phyloP scores from a whole-genome alignment of 2,329 filamentous ascomycete genomes.

The Cryphonectria carpinicola region DNA sequence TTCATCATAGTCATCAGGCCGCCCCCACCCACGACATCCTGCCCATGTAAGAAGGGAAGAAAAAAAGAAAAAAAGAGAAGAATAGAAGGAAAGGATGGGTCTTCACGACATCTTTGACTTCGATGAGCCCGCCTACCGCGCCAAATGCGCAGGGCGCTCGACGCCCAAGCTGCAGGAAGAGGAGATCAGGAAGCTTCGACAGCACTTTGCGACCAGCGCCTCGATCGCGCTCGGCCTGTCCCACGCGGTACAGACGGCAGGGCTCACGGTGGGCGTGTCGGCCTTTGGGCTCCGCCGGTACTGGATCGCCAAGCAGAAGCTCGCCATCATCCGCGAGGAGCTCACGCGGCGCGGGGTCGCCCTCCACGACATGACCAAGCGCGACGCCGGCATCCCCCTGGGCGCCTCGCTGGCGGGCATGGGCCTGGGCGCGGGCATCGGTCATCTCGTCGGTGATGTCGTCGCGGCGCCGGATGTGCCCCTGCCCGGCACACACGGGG shows the following conservation, averaged over 20 bases:
- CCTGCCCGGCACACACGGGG: conserved; percentile 13
- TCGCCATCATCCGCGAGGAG: conserved; percentile 27
- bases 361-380: conserved; percentile 26
- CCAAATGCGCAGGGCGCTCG: conserved; percentile 23
- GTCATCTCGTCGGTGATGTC: conserved; percentile 20
- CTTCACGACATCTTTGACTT: conserved; percentile 29
- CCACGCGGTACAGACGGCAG: conserved; percentile 25
- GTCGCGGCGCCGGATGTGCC: conserved; percentile 22
- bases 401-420: conserved; percentile 21
- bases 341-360: conserved; percentile 25
- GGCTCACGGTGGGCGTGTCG: conserved; percentile 26
- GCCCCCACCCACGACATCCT: too few relatives aligned
- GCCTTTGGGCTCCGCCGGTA: conserved; percentile 25
- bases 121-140: conserved; percentile 26
- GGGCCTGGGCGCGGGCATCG: conserved; percentile 20
- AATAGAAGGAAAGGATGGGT: conserved; percentile 14
- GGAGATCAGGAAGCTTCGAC: conserved; percentile 26
- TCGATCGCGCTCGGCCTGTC: conserved; percentile 26
- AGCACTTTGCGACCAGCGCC: conserved; percentile 27
- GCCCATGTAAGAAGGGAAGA: not conserved
- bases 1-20: too few relatives aligned
- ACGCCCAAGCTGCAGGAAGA: conserved; percentile 26
- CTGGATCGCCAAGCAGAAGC: conserved; percentile 25
- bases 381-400: conserved; percentile 24
- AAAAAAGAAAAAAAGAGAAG: not conserved